These are phyloP conservation scores for Pseudopithomyces maydicus DNA, from an alignment of 2,329 filamentous ascomycete species.

Conservation along the genomic window DNA sequence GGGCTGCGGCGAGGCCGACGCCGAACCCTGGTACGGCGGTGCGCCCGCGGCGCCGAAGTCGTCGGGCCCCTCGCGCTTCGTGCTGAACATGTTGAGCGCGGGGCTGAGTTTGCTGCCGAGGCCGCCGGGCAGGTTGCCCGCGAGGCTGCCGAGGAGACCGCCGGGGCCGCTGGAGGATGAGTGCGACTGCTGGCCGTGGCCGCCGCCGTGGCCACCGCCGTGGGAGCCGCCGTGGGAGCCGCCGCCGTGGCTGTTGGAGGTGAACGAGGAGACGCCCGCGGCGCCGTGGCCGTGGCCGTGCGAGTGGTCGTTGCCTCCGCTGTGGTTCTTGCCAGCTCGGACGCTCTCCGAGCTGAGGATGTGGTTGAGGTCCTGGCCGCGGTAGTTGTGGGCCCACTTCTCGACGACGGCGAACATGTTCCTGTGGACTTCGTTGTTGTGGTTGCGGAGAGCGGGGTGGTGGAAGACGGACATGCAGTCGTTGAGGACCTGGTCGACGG, in stretches of 20 bases:
- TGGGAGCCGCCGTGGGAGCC: conserved; percentile 22
- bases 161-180: conserved; percentile 18
- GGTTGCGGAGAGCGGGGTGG: conserved; percentile 82
- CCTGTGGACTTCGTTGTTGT: conserved; percentile 76
- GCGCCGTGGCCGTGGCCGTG: conserved; percentile 37
- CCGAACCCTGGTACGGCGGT: conserved; percentile 25
- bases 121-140: conserved; percentile 21
- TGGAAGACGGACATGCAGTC: conserved; percentile 87
- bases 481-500: conserved; percentile 80
- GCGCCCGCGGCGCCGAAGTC: conserved; percentile 20
- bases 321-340: conserved; percentile 80
- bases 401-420: conserved; percentile 89
- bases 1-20: conserved; percentile 32
- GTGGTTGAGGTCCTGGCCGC: conserved; percentile 69
- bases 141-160: conserved; percentile 29
- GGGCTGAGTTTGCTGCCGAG: conserved; percentile 20
- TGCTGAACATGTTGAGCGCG: conserved; percentile 25
- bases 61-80: conserved; percentile 28
- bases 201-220: conserved; percentile 14
- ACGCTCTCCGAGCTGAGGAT: conserved; percentile 86
- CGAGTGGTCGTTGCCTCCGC: conserved; percentile 40
- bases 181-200: conserved; percentile 7
- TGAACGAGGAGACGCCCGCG: conserved; percentile 30
- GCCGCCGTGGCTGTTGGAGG: conserved; percentile 17
- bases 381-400: conserved; percentile 76